These are phyloP conservation scores for Rhodotorula babjevae DNA, from an alignment of 768 basidiomycete species.

Conservation along the genomic window DNA sequence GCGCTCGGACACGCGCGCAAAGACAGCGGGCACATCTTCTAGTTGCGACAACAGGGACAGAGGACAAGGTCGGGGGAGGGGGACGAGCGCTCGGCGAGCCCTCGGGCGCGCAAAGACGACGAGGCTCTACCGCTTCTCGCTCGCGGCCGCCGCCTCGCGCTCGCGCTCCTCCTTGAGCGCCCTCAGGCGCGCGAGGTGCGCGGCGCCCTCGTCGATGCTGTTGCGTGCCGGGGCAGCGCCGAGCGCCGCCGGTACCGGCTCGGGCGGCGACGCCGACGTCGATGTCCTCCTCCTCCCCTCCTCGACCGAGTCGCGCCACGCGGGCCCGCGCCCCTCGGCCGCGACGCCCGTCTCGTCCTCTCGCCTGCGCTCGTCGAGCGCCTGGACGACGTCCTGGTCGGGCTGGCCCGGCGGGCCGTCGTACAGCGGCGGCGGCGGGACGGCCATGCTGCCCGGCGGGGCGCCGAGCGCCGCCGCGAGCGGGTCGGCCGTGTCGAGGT, in stretches of 20 bases:
- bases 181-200: slow-evolving; percentile 27
- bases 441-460: not conserved
- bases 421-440: slow-evolving; percentile 21
- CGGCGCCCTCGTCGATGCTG: slow-evolving; percentile 27
- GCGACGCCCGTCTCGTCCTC: not conserved
- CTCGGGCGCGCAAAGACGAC: no score
- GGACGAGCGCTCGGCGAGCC: not conserved
- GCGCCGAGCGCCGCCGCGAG: not conserved
- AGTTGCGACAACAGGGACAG: not conserved
- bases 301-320: slow-evolving; percentile 9
- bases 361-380: slow-evolving; percentile 9
- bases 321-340: not conserved
- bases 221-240: no score
- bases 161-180: slow-evolving; percentile 29
- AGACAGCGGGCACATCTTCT: not conserved
- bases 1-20: no score
- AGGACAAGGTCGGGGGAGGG: not conserved
- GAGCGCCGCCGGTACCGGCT: no score
- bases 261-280: not conserved
- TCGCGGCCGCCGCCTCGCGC: no score
- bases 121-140: no score
- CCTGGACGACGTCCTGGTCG: slow-evolving; percentile 10
- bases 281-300: not conserved
- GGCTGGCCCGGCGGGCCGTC: slow-evolving; percentile 15
- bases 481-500: slow-evolving; percentile 16